Base-by-base conservation (phyloP, 129 eudicot genomes). In the Chrysanthemum makinoi region DNA sequence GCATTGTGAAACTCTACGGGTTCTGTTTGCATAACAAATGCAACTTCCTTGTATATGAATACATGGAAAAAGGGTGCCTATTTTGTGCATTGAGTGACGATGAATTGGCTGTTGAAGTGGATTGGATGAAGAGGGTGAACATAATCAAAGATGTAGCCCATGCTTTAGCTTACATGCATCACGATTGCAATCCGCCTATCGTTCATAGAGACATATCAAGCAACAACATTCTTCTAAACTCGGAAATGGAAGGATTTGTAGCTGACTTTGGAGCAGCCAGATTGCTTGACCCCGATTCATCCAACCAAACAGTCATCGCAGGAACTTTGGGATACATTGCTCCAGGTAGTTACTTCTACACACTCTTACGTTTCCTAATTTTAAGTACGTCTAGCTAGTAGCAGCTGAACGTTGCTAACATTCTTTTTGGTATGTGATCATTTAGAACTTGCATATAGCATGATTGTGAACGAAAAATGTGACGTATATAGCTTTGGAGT, bases 271-370 rank as follows among this genome's bases (percentile, higher is more conserved):
- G 85, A 62, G 71, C 81, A 46, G 75, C 85, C 12, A 66, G 77
- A 62, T 66, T 81, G 72, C 67, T 81, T 16, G 55, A 67, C n/a
- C 75, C 76, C 3, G 76, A 77, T 68, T 77, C 82, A 18, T 72
- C 80, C 20, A 77, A 82, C 65, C 72, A 51, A 65, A 73, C 80
- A 7, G 30, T 70, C 4, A 11, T 82, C 46, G 83, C 77, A 10
- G 83, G 86, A 22, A 77, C 80, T 13, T 73, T 60, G n/a, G 86
- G 82, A 60, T 81, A 81, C 73, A 68, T 75, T 58, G 84, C 84
- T 53, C 84, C 84, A 70, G 81, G 87, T 79, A 58, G 5, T 28
- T 28, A 28, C 5, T 28, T 28, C 33, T 28, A 3, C 5, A 28
- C 33, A 3, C 5, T 28, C 5, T 28, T 3, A 28, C 5, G 5